Base-by-base conservation (phyloP, 2,329 filamentous ascomycete genomes). In the Juglanconis juglandina region DNA sequence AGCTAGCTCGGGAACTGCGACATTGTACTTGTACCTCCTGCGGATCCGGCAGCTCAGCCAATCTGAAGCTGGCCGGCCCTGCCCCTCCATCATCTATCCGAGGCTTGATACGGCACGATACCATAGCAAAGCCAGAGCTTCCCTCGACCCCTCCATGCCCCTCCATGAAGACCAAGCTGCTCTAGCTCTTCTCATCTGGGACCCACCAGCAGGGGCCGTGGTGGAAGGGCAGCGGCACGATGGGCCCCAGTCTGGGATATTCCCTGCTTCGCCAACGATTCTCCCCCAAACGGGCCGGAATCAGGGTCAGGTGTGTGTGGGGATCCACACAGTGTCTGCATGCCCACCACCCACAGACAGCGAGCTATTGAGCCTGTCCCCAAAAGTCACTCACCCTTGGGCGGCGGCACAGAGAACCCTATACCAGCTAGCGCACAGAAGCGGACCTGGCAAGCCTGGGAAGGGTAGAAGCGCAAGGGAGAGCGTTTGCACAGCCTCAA, bases 131-230 rank as follows among this genome's bases (percentile, higher is more conserved):
- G 49, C 59, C 48, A 50, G 57, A 59, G 57, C 55, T 58, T 59
- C 41, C 48, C 46, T 56, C 35, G 56, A 59, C 60, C 60, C 60
- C 60, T 62, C 60, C 60, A 59, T 62, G 60, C 60, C 60, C 60
- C 59, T 61, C 59, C 55, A 61, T 47, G 44, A 46, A 24, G 24
- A 54, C 51, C 58, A 56, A 50, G 46, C 32, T 50, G 56, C 56
- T 55, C 47, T 17, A 52, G 48, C 52, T 52, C 46, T 33, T 24
- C 24, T 24, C 24, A 24, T 24, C 24, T 51, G 52, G 42, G 53
- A 47, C 50, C 34, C 53, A 53, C 42, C 4, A 34, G 30, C 48
- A 48, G 44, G 58, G 59, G 37, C 30, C 30, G 55, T 10, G 47
- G 50, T 13, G 5, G 48, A 17, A 35, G 46, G 48, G n/a, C 39